Evolutionary conservation across 352 stramenopile species (phyloP), one percentile per base, ranked within the genome.

Genomic region (Thalassiosira livingstoniorum): DNA sequence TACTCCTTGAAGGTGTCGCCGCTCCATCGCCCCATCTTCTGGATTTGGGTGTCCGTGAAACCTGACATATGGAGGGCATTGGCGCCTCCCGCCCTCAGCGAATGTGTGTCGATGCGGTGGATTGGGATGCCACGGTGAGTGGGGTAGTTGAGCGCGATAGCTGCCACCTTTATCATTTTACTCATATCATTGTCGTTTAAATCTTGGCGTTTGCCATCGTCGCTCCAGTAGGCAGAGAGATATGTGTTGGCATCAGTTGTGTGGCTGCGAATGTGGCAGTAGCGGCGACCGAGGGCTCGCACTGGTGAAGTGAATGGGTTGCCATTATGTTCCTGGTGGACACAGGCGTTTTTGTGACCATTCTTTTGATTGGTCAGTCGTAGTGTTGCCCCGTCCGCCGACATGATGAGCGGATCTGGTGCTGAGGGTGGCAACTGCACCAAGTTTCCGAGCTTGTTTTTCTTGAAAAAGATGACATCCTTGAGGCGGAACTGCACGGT

Each of bases 391-490:
- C 60, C 35, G 21, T 45, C 60, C 7, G 60, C 60, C 32, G 23
- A 23, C 60, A 51, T 53, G 18, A 67, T 27, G 31, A 2, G 27
- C 10, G 18, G 13, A 25, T 65, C 25, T 43, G 27, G 29, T 23
- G 57, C 23, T 23, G 21, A 45, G 1, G 18, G 31, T 21, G 2
- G 1, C 0, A 75, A 23, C 11, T 25, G 31, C 15, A 31, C 11
- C n/a, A 75, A 29, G 2, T 65, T 31, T 31, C 51, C 66, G 4
- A 25, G 0, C 0, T 10, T 25, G 2, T 75, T 37, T 11, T 25
- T 57, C 3, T 32, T 34, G 45, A 79, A 79, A 18, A 79, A 71
- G 0, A 35, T 55, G n/a, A 78, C 61, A 61, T 78, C 70, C 47
- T 61, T 43, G 4, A 58, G 2, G 1, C 21, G 31, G 64, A 73